phyloP scores from a whole-genome alignment of 192 early-diverging fungal genomes.

The Linnemannia schmuckeri region DNA sequence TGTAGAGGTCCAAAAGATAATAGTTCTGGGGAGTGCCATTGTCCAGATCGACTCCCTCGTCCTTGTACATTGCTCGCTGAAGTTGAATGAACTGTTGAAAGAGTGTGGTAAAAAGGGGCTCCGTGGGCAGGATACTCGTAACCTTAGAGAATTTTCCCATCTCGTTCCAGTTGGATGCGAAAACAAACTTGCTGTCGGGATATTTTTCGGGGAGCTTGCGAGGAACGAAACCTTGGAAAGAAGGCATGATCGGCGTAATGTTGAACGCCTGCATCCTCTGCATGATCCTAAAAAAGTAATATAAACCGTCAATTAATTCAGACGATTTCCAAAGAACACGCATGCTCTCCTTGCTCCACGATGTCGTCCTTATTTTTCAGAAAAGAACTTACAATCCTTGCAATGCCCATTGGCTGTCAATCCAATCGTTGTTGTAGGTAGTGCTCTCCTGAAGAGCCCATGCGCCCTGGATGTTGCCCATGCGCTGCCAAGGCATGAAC shows the following conservation, averaged over 20 bases:
- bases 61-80: conserved; percentile 5
- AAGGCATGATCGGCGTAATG: conserved; percentile 22
- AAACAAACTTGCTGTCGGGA: conserved; percentile 5
- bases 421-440: conserved; percentile 46
- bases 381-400: conserved; percentile 27
- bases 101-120: conserved; percentile 1
- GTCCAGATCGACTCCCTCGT: not conserved
- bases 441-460: conserved; percentile 33
- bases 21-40: not conserved
- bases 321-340: not conserved
- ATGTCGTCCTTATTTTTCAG: no score
- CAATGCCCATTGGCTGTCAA: conserved; percentile 50
- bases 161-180: not conserved
- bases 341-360: no score
- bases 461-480: conserved; percentile 48
- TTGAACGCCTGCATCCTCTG: conserved; percentile 21
- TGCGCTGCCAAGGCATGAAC: conserved; percentile 52
- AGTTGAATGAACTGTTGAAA: conserved; percentile 18
- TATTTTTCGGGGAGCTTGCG: not conserved
- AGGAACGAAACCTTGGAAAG: conserved; percentile 26
- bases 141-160: conserved; percentile 3
- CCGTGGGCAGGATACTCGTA: conserved; percentile 7
- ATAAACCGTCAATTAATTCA: not conserved
- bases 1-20: conserved; percentile 39
- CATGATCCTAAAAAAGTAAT: conserved; percentile 15